A percentile compares a stretch with the other conserved stretches of the same genome.
Conservation (phyloP, 257 asterid genomes). For the Pogostemon cablin region DNA sequence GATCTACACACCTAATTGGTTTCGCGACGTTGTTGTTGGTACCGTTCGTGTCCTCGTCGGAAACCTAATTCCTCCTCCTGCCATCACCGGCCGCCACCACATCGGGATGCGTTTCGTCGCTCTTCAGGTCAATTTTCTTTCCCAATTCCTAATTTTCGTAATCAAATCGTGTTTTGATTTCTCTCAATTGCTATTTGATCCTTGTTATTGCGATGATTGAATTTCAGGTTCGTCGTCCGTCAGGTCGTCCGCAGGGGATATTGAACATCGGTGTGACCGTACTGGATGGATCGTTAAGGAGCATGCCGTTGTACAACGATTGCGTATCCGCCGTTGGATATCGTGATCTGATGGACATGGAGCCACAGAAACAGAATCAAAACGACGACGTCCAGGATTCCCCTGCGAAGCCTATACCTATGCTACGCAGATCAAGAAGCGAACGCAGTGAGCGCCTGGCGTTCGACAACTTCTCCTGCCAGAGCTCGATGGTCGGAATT, state of each 20-base stretch:
- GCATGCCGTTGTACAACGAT: constrained; percentile 75
- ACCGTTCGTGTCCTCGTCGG: constrained; percentile 75
- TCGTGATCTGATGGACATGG: constrained; percentile 49
- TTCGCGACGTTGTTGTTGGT: constrained; percentile 58
- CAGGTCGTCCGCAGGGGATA: constrained; percentile 91
- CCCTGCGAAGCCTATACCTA: constrained; percentile 51
- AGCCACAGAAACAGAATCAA: constrained; percentile 28
- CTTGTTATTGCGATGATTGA: not conserved
- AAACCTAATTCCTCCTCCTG: constrained; percentile 64
- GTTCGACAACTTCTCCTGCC: constrained; percentile 43
- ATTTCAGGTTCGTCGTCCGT: constrained; percentile 77
- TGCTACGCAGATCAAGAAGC: constrained; percentile 60
- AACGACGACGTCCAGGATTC: constrained; percentile 5
- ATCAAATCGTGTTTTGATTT: not conserved
- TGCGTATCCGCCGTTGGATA: constrained; percentile 51
- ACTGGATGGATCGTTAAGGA: constrained; percentile 71
- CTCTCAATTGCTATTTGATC: not conserved
- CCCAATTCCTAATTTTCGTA: not conserved
- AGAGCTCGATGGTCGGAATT: constrained; percentile 42
- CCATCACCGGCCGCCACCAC: constrained; percentile 29
- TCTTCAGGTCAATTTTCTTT: constrained; percentile 58
- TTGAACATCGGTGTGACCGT: constrained; percentile 81
- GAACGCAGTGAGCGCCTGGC: constrained; percentile 64
- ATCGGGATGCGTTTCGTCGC: constrained; percentile 83
- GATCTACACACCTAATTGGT: constrained; percentile 56